Evolutionary conservation across 495 filamentous ascomycete genomes (phyloP), one percentile per base, ranked within the genome.

Genomic region (Xylaria bambusicola): DNA sequence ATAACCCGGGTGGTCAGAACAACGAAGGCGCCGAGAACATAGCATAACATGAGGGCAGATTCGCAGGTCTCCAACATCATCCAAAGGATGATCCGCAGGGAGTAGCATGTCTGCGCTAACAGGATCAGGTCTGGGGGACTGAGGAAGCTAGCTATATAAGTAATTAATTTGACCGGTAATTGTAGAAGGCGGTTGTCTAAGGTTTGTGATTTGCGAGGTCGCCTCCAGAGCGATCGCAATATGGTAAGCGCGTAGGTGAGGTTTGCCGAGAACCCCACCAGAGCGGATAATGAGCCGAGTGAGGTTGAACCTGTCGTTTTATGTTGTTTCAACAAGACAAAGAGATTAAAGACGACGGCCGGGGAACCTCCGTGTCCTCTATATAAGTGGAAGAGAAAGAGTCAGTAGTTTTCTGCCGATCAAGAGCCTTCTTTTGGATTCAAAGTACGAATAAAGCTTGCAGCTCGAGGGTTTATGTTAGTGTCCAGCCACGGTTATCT

Each of bases 11-110:
- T 41, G 38, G n/a, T 41, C 38, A 41, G 38, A 41, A 15, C n/a
- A 41, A 41, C 38, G 38, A 41, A 41, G 38, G 38, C 38, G 38
- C 38, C n/a, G 38, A 41, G 38, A 41, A 41, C 38, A 41, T 41
- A 41, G 38, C n/a, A 15, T 41, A 41, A 41, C 38, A 15, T 41
- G 38, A 41, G 38, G 3, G 38, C 38, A 41, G 38, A 41, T 41
- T 41, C 38, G 38, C 38, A 41, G 38, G 38, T 15, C 38, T 41
- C 13, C 38, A 41, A 41, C 8, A 41, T 41, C 38, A 41, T 41
- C 38, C 38, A 41, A 41, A 41, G 38, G 6, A 41, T 41, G 38
- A 41, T 41, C 38, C 38, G 38, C 38, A 41, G 38, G 31, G 13
- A 6, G 38, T 41, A 41, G 38, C 13, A 41, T 41, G 38, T 41